Base-by-base conservation (phyloP, 257 asterid genomes). In the Fraxinus pennsylvanica region DNA sequence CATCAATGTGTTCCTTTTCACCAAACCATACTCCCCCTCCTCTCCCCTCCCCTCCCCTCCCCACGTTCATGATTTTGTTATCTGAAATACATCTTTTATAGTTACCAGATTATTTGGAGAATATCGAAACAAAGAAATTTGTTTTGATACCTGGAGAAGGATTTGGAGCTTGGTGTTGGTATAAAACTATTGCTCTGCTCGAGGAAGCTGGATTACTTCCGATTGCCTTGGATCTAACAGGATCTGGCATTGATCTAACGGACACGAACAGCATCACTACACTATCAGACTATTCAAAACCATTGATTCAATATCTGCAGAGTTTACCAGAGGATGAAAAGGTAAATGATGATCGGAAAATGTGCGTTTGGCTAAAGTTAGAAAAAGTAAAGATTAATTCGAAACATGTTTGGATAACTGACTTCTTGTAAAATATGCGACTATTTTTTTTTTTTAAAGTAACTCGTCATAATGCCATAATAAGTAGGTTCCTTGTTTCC, bases 151-250 rank as follows among this genome's bases (percentile, higher is more conserved):
- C 93, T 32, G 99, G 99, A 54, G 99, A 93, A 89, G 99, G 99
- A 76, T 92, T 96, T 75, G 99, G 99, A 79, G 99, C 97, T 77
- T 96, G 99, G 99, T 96, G 98, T 90, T 96, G 99, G 99, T 96
- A 93, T 75, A 96, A 92, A 85, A 92, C 80, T 77, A 93, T 93
- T 57, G 98, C 98, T 71, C 85, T 89, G 9, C 86, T 93, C 68
- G 96, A 96, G 86, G 99, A 96, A 85, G 75, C 91, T 17, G 99
- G 98, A 76, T 85, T 96, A 75, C 67, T 67, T 72, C 97, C 99
- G 0, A 71, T 85, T 25, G 96, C 97, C 65, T 86, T 96, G 78
- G 98, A 96, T 84, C 96, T 96, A 71, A 86, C 90, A 2, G 99
- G 97, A 77, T 93, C 97, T 36, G 99, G 99, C 57, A 96, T 96